Evolutionary conservation across 139 green algal species (phyloP).

Genomic region (Chlamydomonas eustigma): DNA sequence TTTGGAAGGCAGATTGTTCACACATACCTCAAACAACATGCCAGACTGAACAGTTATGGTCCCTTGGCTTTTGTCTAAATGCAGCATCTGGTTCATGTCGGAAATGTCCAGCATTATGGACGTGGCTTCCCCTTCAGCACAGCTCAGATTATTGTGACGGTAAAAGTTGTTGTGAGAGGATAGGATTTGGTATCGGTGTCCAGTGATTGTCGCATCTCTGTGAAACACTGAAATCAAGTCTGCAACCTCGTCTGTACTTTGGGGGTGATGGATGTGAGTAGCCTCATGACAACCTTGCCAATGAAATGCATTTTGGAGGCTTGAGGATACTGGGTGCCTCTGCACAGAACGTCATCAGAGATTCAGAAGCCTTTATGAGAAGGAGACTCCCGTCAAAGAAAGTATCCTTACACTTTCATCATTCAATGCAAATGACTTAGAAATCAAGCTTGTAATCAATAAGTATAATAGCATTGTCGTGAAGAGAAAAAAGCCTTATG

Average conservation of each 20-base stretch:
- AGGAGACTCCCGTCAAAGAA: no score
- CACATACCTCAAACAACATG: conserved; percentile 35
- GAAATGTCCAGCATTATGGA: conserved; percentile 28
- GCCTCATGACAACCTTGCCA: background rate
- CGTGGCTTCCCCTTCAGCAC: background rate
- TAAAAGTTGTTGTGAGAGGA: conserved; percentile 12
- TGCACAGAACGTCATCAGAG: no score
- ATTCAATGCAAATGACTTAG: no score
- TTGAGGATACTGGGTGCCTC: background rate
- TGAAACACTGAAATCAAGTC: background rate
- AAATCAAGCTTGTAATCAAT: no score
- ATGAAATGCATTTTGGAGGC: background rate
- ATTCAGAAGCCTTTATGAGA: no score
- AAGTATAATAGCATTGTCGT: no score
- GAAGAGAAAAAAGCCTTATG: no score
- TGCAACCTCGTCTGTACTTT: background rate
- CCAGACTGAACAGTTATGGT: conserved; percentile 34
- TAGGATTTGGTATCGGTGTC: background rate
- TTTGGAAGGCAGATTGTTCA: no score
- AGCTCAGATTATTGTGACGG: conserved; percentile 13
- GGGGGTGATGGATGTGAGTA: background rate
- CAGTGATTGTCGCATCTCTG: background rate
- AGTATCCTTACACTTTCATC: no score
- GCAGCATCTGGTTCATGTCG: conserved; percentile 21
- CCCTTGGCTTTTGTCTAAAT: conserved; percentile 4